Conservation (phyloP, 2,329 filamentous ascomycete genomes). For the Myotisia sp. region DNA sequence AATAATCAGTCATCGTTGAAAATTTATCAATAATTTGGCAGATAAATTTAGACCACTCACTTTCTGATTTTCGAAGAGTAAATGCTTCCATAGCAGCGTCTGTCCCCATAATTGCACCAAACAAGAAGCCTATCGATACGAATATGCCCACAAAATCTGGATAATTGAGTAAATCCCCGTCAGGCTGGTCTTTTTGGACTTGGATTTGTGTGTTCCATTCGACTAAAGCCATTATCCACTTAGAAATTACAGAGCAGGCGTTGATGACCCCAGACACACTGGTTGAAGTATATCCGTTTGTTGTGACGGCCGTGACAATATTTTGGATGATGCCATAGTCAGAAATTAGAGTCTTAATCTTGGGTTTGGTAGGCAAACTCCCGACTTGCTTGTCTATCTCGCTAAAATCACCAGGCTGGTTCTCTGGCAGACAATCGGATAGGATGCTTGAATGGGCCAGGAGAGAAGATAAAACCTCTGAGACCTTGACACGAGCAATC, state of each 20-base stretch:
- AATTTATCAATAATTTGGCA: not conserved
- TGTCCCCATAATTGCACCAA: constrained; percentile 26
- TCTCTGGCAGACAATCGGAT: constrained; percentile 10
- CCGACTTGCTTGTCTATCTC: not conserved
- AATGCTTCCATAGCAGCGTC: constrained; percentile 24
- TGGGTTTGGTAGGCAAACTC: not conserved
- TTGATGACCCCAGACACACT: constrained; percentile 19
- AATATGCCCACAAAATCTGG: constrained; percentile 24
- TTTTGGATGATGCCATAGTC: constrained; percentile 31
- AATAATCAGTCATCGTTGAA: not conserved
- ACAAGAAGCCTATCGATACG: constrained; percentile 29
- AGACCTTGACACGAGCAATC: constrained; percentile 20
- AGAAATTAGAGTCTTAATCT: constrained; percentile 24
- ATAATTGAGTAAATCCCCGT: constrained; percentile 19
- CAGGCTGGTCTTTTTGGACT: constrained; percentile 11
- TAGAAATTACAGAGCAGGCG: constrained; percentile 21
- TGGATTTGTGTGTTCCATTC: constrained; percentile 21
- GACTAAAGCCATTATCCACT: constrained; percentile 28
- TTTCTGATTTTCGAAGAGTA: constrained; percentile 22
- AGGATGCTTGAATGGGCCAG: constrained; percentile 25
- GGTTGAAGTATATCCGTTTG: constrained; percentile 19
- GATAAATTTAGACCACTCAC: constrained; percentile 12
- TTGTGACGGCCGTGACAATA: constrained; percentile 26
- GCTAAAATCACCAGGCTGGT: not conserved
- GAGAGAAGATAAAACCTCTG: constrained; percentile 21